Evolutionary conservation across 1,284 basidiomycete genomes (phyloP).

Genomic region (Boletellus dicymbophilus): DNA sequence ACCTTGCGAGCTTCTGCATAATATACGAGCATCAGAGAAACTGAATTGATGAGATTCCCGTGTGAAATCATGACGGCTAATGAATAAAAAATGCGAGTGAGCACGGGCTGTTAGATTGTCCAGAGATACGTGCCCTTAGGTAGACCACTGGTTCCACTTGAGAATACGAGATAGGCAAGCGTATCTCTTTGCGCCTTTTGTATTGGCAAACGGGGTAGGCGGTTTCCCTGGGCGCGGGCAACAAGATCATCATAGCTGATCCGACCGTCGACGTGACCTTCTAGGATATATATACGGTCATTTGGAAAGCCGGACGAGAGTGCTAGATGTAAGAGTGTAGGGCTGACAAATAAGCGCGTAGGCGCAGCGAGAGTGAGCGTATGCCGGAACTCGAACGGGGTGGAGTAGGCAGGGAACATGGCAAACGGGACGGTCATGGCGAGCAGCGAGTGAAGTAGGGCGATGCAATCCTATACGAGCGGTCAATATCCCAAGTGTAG

Average conservation of each 20-base stretch:
- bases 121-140: slow-evolving; percentile 59
- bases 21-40: slow-evolving; percentile 43
- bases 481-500: not conserved
- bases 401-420: slow-evolving; percentile 65
- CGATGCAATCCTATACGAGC: slow-evolving; percentile 60
- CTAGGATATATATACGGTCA: slow-evolving; percentile 56
- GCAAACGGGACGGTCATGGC: slow-evolving; percentile 60
- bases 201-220: slow-evolving; percentile 42
- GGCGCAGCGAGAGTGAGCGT: slow-evolving; percentile 52
- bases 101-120: not conserved
- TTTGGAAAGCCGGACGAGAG: slow-evolving; percentile 51
- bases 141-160: slow-evolving; percentile 75
- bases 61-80: slow-evolving; percentile 78
- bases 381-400: slow-evolving; percentile 66
- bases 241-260: slow-evolving; percentile 50
- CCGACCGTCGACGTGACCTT: slow-evolving; percentile 41
- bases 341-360: slow-evolving; percentile 64
- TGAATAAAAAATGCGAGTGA: slow-evolving; percentile 1
- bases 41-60: slow-evolving; percentile 58
- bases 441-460: slow-evolving; percentile 57
- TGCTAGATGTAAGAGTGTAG: slow-evolving; percentile 49
- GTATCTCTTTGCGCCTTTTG: slow-evolving; percentile 55
- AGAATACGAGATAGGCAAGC: slow-evolving; percentile 72
- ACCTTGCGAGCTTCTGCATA: slow-evolving; percentile 32
- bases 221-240: slow-evolving; percentile 37